Evolutionary conservation across 2,329 filamentous ascomycete genomes (phyloP).

Genomic region (Teratosphaeria epicoccoides): DNA sequence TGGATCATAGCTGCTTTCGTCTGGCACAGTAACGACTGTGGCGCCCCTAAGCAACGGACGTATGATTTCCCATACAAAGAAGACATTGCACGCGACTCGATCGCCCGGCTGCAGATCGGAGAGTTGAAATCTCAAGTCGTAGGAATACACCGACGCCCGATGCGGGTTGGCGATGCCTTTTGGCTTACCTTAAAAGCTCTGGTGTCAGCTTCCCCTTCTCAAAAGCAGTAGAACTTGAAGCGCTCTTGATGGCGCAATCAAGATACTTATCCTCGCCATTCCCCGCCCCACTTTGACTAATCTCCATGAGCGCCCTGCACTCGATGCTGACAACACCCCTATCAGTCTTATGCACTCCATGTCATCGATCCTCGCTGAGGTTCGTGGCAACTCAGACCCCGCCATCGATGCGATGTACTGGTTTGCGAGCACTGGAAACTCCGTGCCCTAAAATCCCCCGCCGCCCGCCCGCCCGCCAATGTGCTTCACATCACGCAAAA

Average conservation of each 20-base stretch:
- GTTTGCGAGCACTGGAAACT: no score
- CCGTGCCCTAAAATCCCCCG: no score
- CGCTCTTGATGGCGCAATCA: background rate
- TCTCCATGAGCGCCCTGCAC: background rate
- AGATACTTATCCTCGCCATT: background rate
- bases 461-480: background rate
- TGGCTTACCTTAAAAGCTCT: slow-evolving; percentile 39
- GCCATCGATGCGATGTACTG: background rate
- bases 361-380: no score
- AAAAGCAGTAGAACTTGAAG: background rate
- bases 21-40: slow-evolving; percentile 63
- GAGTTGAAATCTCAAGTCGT: slow-evolving; percentile 59
- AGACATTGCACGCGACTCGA: slow-evolving; percentile 77
- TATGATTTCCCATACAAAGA: slow-evolving; percentile 78
- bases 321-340: background rate
- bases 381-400: no score
- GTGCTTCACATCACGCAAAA: background rate
- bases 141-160: slow-evolving; percentile 61
- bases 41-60: slow-evolving; percentile 66
- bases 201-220: background rate
- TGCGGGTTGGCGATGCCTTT: slow-evolving; percentile 70
- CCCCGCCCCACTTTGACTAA: background rate
- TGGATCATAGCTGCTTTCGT: slow-evolving; percentile 68
- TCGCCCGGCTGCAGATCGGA: slow-evolving; percentile 62
- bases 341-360: no score